Conservation (phyloP, 2,329 filamentous ascomycete genomes). For the Fusarium poae region DNA sequence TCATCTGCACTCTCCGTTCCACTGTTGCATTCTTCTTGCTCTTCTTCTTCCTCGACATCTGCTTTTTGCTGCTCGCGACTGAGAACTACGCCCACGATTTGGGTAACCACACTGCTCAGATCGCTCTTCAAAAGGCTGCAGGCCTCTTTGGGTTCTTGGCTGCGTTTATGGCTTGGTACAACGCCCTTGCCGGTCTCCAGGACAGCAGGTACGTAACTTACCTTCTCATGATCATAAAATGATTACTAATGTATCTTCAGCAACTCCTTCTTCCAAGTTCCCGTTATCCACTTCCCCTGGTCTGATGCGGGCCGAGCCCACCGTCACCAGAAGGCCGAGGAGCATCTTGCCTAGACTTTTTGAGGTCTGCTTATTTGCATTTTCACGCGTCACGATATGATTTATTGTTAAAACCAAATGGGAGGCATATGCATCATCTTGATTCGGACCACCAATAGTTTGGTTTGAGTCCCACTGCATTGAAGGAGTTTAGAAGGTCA, state of each 20-base stretch:
- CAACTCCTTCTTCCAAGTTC: slow-evolving; percentile 90
- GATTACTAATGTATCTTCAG: slow-evolving; percentile 63
- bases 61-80: slow-evolving; percentile 79
- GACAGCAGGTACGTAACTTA: slow-evolving; percentile 70
- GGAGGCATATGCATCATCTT: not conserved
- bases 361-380: slow-evolving; percentile 22
- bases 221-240: not conserved
- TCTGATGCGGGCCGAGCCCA: slow-evolving; percentile 78
- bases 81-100: slow-evolving; percentile 70
- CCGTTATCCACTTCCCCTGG: slow-evolving; percentile 96
- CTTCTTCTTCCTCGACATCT: slow-evolving; percentile 81
- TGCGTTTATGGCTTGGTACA: slow-evolving; percentile 89
- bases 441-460: not conserved
- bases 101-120: slow-evolving; percentile 60
- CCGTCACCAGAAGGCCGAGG: slow-evolving; percentile 61
- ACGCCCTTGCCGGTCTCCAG: slow-evolving; percentile 84
- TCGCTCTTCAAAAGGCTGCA: slow-evolving; percentile 74
- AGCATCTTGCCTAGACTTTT: slow-evolving; percentile 41
- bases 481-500: slow-evolving; percentile 24
- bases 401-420: slow-evolving; percentile 26
- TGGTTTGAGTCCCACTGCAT: slow-evolving; percentile 4
- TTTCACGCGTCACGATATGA: slow-evolving; percentile 41
- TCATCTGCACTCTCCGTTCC: slow-evolving; percentile 80
- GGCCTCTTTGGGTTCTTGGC: slow-evolving; percentile 85
- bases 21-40: slow-evolving; percentile 83